Conservation (phyloP, 164 flowering plant genomes). For the Chimonanthus praecox region DNA sequence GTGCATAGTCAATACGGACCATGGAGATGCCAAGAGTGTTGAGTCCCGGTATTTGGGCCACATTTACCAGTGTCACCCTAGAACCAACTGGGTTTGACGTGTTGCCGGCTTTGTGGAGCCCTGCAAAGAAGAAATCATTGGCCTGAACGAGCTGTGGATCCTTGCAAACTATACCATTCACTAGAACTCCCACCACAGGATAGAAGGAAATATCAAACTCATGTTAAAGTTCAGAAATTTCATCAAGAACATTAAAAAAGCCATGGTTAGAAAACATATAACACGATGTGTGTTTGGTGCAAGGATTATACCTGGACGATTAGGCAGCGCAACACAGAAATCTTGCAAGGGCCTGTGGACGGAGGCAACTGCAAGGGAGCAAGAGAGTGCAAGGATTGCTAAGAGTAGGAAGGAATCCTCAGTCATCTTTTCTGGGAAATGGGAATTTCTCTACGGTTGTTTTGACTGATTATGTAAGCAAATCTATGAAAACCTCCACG, state of each 20-base stretch:
- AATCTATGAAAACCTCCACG: too few relatives aligned
- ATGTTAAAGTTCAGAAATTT: too few relatives aligned
- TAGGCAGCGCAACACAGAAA: conserved; percentile 19
- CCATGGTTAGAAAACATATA: background rate
- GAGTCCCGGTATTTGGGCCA: background rate
- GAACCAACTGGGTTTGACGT: background rate
- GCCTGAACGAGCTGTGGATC: conserved; percentile 12
- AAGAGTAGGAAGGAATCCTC: background rate
- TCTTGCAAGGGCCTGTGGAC: conserved; percentile 23
- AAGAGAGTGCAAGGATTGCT: conserved; percentile 10
- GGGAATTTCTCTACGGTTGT: background rate
- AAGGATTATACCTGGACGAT: conserved; percentile 9
- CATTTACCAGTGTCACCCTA: background rate
- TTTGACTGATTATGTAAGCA: background rate
- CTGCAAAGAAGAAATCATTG: conserved; percentile 9
- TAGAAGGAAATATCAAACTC: background rate
- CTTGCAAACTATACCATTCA: conserved; percentile 9
- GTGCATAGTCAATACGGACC: background rate
- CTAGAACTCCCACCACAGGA: conserved; percentile 3
- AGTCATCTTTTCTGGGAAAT: background rate
- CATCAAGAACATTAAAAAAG: background rate
- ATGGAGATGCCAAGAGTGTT: background rate
- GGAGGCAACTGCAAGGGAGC: conserved; percentile 9
- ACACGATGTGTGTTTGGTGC: background rate
- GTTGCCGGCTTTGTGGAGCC: conserved; percentile 3